Percentiles rank a stretch among this genome's conserved stretches.
phyloP scores from a whole-genome alignment of 768 basidiomycete genomes.

The Pulveroboletus sp. region DNA sequence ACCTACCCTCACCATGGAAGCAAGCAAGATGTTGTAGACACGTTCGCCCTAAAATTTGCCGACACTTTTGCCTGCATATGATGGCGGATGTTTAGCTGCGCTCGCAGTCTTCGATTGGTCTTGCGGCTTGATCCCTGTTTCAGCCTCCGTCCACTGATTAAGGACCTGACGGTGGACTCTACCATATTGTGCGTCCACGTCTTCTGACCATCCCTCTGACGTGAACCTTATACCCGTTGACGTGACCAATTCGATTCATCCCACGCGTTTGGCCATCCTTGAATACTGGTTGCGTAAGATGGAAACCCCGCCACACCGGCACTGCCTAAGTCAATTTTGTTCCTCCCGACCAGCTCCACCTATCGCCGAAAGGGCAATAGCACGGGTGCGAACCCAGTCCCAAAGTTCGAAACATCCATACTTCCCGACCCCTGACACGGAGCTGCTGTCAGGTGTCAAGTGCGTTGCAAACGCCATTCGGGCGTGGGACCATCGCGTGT shows the following conservation, averaged over 20 bases:
- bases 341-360: not conserved
- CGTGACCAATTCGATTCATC: not conserved
- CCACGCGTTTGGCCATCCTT: not conserved
- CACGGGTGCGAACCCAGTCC: not conserved
- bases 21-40: not conserved
- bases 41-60: not conserved
- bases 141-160: not conserved
- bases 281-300: conserved; percentile 6
- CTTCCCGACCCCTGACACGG: not conserved
- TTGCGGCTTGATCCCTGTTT: conserved; percentile 12
- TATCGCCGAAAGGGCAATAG: conserved; percentile 1
- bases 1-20: not conserved
- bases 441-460: conserved; percentile 7
- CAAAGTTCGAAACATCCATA: conserved; percentile 5
- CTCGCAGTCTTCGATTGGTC: not conserved
- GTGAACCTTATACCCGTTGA: not conserved
- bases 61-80: not conserved
- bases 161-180: not conserved
- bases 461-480: conserved; percentile 1
- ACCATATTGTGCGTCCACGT: not conserved
- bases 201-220: not conserved
- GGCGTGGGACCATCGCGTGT: conserved; percentile 3
- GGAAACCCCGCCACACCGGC: not conserved
- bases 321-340: conserved; percentile 7
- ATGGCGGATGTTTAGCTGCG: not conserved